These are phyloP conservation scores for Salinomyces thailandicus DNA, from an alignment of 2,329 filamentous ascomycete genomes.

Conservation along the genomic window DNA sequence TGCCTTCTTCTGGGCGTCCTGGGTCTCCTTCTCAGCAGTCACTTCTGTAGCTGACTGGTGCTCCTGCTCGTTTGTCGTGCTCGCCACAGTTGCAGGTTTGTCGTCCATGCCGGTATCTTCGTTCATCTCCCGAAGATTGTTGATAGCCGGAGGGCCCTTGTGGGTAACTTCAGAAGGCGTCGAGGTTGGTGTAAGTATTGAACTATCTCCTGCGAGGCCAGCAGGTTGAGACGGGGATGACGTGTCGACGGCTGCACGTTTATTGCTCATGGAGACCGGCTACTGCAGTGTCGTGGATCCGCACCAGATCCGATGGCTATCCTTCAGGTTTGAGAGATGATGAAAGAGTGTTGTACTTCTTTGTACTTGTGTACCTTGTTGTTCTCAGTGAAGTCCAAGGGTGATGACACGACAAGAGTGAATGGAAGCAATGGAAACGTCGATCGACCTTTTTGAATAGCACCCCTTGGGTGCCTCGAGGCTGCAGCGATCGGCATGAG, in stretches of 20 bases:
- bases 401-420: no score
- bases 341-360: no score
- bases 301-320: no score
- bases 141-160: slow-evolving; percentile 9
- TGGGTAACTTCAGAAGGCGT: slow-evolving; percentile 17
- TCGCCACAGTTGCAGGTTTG: slow-evolving; percentile 6
- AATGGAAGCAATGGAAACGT: no score
- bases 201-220: slow-evolving; percentile 9
- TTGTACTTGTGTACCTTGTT: no score
- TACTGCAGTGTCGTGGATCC: slow-evolving; percentile 1
- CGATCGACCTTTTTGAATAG: no score
- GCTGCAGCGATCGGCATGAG: no score
- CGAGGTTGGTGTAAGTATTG: slow-evolving; percentile 16
- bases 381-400: no score
- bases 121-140: slow-evolving; percentile 11
- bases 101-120: slow-evolving; percentile 17
- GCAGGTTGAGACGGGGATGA: slow-evolving; percentile 8
- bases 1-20: slow-evolving; percentile 5
- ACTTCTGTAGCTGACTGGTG: slow-evolving; percentile 1
- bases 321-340: no score
- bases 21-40: slow-evolving; percentile 7
- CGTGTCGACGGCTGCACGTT: slow-evolving; percentile 14
- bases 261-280: slow-evolving; percentile 17
- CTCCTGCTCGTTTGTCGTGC: slow-evolving; percentile 2
- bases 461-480: no score